These are phyloP conservation scores for Amylocystis lapponica DNA, from an alignment of 768 basidiomycete species.

Conservation along the genomic window DNA sequence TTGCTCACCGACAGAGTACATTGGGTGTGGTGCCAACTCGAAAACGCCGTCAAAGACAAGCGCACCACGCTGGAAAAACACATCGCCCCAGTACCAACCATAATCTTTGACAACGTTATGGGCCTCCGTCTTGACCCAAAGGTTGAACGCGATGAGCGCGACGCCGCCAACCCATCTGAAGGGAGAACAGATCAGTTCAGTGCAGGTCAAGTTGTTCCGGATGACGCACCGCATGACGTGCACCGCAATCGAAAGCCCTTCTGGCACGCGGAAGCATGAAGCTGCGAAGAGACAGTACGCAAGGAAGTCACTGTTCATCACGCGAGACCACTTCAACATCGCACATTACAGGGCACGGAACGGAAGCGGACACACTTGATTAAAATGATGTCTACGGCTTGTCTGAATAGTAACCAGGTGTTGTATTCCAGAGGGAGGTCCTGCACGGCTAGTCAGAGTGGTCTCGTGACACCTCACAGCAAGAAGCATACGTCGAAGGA, in stretches of 20 bases:
- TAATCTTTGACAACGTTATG: slow-evolving; percentile 98
- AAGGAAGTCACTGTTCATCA: slow-evolving; percentile 70
- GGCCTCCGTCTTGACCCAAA: slow-evolving; percentile 98
- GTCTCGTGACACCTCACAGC: slow-evolving; percentile 6
- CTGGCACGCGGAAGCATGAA: slow-evolving; percentile 84
- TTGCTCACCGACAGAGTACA: slow-evolving; percentile 81
- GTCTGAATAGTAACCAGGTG: slow-evolving; percentile 92
- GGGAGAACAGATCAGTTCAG: slow-evolving; percentile 8
- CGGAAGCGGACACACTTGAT: slow-evolving; percentile 60
- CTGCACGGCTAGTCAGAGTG: slow-evolving; percentile 31
- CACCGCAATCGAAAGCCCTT: slow-evolving; percentile 62
- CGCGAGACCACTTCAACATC: not conserved
- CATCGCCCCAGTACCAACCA: slow-evolving; percentile 97
- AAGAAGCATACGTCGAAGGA: slow-evolving; percentile 71
- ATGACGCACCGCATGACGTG: slow-evolving; percentile 68
- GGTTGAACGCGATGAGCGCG: slow-evolving; percentile 85
- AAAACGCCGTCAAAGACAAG: slow-evolving; percentile 98
- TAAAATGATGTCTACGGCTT: slow-evolving; percentile 92
- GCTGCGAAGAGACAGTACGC: slow-evolving; percentile 95
- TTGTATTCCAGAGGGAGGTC: slow-evolving; percentile 92
- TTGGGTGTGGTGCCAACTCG: slow-evolving; percentile 87
- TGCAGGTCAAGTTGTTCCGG: not conserved
- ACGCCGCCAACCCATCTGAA: slow-evolving; percentile 88
- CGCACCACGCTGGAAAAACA: slow-evolving; percentile 88
- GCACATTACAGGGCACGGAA: not conserved